Conservation (phyloP, 345 rosid species). For the Populus deltoides region DNA sequence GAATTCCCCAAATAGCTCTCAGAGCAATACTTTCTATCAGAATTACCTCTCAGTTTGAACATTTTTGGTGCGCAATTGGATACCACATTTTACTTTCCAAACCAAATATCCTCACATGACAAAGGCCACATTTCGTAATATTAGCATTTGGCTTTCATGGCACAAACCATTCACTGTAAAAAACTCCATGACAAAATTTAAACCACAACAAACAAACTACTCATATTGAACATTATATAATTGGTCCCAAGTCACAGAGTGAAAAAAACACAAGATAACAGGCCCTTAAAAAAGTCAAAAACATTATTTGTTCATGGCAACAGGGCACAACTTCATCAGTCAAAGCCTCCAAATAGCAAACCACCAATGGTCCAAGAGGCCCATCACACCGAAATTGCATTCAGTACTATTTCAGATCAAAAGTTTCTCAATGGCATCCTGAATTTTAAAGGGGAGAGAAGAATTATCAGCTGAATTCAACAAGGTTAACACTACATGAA, state of each 20-base stretch:
- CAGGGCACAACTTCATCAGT: constrained; percentile 17
- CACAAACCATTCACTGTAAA: background rate
- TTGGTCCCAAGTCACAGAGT: background rate
- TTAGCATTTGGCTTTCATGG: background rate
- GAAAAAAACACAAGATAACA: background rate
- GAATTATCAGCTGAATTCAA: background rate
- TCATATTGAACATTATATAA: background rate
- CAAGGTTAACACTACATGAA: background rate
- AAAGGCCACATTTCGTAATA: background rate
- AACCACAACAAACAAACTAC: background rate
- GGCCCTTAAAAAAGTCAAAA: background rate
- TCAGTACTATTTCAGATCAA: constrained; percentile 46
- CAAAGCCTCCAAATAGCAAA: constrained; percentile 29
- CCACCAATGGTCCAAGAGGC: constrained; percentile 51
- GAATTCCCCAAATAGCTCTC: background rate
- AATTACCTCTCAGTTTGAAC: background rate
- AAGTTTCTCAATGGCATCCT: constrained; percentile 97
- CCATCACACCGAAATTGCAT: constrained; percentile 76
- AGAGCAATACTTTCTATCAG: background rate
- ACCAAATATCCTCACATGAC: background rate
- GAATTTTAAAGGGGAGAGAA: constrained; percentile 18
- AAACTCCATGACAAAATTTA: background rate
- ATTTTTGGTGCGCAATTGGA: background rate
- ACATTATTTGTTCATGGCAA: background rate
- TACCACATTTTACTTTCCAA: background rate